Base-by-base conservation (phyloP, 2,329 filamentous ascomycete species). In the Penicillium rolfsii region DNA sequence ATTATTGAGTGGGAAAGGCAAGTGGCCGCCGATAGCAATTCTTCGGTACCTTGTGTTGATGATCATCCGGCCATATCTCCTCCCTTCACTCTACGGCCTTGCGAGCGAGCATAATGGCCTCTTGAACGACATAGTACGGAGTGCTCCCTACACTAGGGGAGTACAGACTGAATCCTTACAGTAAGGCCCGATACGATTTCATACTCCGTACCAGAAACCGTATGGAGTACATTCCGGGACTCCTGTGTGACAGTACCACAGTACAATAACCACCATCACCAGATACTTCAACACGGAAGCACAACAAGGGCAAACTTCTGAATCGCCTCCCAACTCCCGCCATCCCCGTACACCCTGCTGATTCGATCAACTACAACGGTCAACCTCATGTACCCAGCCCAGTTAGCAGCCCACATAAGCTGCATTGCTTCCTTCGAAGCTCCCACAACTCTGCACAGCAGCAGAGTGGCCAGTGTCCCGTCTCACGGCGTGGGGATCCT, bases 381-480 rank as follows among this genome's bases (percentile, higher is more conserved):
- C 48, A 50, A 22, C 48, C 28, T 50, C 30, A 5, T 30, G 19
- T 35, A 8, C 30, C n/a, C 28, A 22, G 26, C 35, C 48, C 48
- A 35, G 28, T 26, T 22, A 22, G 35, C 48, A 50, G 28, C 48
- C 46, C n/a, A 24, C n/a, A 33, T 33, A 30, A 49, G 28, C 46
- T 49, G n/a, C 24, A 8, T n/a, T 4, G 45, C 19, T 16, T 45
- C 33, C 33, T 46, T 58, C 28, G 3, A 22, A 52, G 26, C 22
- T 8, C 55, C 55, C 12, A 35, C 24, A 50, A 14, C 16, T 11
- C 14, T 50, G 28, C 28, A 11, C 38, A 9, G 11, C 35, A 24
- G 43, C 45, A 38, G 22, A 63, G 46, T 52, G 56, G 43, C 14
- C 60, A 59, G 49, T 54, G 43, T 41, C 24, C 40, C 28, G 30